phyloP scores from a whole-genome alignment of 1,284 basidiomycete genomes.

The Sanguinoderma infundibulare region DNA sequence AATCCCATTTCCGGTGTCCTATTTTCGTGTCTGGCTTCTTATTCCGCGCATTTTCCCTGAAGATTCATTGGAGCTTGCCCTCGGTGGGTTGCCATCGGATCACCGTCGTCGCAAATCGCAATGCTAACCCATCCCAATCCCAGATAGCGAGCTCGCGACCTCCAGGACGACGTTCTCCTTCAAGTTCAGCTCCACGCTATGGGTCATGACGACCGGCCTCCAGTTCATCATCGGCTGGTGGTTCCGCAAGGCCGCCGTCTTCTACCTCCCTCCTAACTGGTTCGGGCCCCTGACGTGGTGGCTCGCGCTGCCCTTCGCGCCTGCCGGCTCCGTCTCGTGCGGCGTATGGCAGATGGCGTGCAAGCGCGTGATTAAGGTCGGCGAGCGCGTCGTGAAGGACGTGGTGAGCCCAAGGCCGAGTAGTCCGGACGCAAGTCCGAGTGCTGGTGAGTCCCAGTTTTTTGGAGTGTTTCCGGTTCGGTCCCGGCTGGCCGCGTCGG shows the following conservation, averaged over 20 bases:
- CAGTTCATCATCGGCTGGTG: conserved; percentile 88
- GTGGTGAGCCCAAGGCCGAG: conserved; percentile 29
- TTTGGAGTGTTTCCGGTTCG: background rate
- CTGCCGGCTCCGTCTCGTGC: conserved; percentile 86
- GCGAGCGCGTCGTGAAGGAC: conserved; percentile 72
- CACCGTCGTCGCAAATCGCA: no score
- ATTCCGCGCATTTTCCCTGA: no score
- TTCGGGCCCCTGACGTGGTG: conserved; percentile 85
- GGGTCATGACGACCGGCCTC: conserved; percentile 83
- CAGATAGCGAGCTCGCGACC: conserved; percentile 74
- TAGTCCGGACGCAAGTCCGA: conserved; percentile 5
- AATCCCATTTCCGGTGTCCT: no score
- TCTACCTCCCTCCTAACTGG: conserved; percentile 90
- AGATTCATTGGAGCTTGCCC: no score
- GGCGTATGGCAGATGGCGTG: conserved; percentile 93
- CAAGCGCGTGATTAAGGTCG: conserved; percentile 73
- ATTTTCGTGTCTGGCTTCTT: no score
- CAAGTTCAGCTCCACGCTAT: conserved; percentile 77
- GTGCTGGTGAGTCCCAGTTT: conserved; percentile 16
- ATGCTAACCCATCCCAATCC: background rate
- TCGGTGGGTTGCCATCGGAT: no score
- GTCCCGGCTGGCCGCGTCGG: no score
- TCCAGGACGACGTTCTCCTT: conserved; percentile 72
- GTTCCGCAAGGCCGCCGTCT: conserved; percentile 88
- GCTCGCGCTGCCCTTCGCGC: conserved; percentile 83